A percentile compares a stretch with the other conserved stretches of the same genome.
These are phyloP conservation scores for Pythium brachiatum DNA, from an alignment of 352 stramenopile genomes.

Conservation along the genomic window DNA sequence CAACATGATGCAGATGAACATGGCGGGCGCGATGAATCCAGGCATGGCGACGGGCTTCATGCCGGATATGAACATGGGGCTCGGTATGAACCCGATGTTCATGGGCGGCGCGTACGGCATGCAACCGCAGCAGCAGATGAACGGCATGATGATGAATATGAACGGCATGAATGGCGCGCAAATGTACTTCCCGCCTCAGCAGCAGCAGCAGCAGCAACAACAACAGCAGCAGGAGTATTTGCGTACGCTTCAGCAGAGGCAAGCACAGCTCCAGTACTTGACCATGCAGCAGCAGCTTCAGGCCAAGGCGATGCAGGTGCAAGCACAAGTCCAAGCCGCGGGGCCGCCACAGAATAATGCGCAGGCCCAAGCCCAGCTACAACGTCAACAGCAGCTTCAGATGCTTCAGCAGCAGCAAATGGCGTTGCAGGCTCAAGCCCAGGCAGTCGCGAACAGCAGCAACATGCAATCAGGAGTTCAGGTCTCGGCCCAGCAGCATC, in stretches of 20 bases:
- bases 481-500: constrained; percentile 10
- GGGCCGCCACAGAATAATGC: constrained; percentile 12
- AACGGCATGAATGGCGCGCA: constrained; percentile 32
- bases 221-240: constrained; percentile 80
- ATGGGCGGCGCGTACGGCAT: constrained; percentile 52
- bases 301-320: constrained; percentile 15
- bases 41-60: constrained; percentile 22
- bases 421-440: constrained; percentile 17
- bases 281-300: constrained; percentile 23
- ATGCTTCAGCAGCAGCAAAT: constrained; percentile 33
- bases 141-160: constrained; percentile 66
- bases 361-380: constrained; percentile 16
- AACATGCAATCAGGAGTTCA: constrained; percentile 11
- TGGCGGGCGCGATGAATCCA: constrained; percentile 38
- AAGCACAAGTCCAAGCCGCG: constrained; percentile 17
- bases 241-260: constrained; percentile 51
- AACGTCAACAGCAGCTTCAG: constrained; percentile 31
- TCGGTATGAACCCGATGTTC: constrained; percentile 63
- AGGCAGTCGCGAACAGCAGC: constrained; percentile 1
- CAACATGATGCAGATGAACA: constrained; percentile 25
- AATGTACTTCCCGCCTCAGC: constrained; percentile 57
- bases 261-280: constrained; percentile 37
- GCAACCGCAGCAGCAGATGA: constrained; percentile 49
- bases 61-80: constrained; percentile 55
- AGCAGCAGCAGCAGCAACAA: constrained; percentile 52